These are phyloP conservation scores for Pythium dissotocum DNA, from an alignment of 352 stramenopile genomes.

Conservation along the genomic window DNA sequence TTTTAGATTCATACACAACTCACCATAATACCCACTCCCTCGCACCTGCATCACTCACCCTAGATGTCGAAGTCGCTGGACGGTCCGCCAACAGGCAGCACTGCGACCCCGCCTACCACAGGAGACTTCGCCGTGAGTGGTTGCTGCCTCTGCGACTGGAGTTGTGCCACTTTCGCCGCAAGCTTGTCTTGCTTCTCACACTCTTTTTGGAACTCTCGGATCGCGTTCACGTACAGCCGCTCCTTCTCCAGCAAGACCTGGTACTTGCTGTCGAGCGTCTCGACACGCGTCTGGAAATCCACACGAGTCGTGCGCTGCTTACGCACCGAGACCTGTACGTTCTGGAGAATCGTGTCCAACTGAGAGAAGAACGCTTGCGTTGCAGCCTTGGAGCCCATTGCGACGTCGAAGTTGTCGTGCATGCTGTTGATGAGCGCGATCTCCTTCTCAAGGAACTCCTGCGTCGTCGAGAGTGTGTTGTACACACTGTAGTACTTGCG, in stretches of 20 bases:
- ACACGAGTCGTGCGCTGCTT: conserved; percentile 59
- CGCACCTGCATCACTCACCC: neutral
- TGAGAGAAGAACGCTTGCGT: conserved; percentile 79
- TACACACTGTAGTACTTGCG: conserved; percentile 89
- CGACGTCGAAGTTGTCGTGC: conserved; percentile 78
- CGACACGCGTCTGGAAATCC: conserved; percentile 43
- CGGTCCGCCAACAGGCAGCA: neutral
- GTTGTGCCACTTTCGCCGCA: conserved; percentile 19
- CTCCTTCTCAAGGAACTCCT: conserved; percentile 85
- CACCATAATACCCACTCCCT: neutral
- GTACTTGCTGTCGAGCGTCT: conserved; percentile 76
- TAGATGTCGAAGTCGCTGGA: conserved; percentile 10
- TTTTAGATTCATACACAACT: neutral
- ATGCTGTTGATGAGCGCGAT: conserved; percentile 88
- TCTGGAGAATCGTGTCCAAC: conserved; percentile 66
- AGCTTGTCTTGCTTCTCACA: conserved; percentile 87
- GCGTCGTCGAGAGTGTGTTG: conserved; percentile 83
- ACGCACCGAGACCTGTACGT: conserved; percentile 46
- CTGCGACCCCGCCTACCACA: neutral
- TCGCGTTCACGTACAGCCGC: conserved; percentile 79
- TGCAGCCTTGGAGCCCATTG: conserved; percentile 63
- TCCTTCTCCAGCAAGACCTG: conserved; percentile 78
- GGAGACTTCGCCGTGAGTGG: neutral
- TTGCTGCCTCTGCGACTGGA: conserved; percentile 3
- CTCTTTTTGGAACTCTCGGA: conserved; percentile 88